These are phyloP conservation scores for Coemansia sp. DNA, from an alignment of 371 early-diverging fungal species.

Conservation along the genomic window DNA sequence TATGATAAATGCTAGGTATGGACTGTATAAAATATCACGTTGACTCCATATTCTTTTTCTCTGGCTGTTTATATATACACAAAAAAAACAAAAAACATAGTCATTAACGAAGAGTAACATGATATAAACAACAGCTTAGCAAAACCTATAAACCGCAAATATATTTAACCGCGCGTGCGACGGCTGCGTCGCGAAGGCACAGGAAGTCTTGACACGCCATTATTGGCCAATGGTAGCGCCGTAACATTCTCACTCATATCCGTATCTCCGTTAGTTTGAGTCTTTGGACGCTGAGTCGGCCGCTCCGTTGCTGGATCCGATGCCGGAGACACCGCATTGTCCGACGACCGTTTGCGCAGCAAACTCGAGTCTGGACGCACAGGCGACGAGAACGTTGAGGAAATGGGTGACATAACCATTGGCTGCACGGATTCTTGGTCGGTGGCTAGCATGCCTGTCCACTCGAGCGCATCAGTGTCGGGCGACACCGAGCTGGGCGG, in stretches of 20 bases:
- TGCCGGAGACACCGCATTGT: constrained; percentile 4
- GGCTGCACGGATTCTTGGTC: neutral
- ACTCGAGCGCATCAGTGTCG: neutral
- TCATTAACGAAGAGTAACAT: no score
- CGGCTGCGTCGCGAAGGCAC: constrained; percentile 13
- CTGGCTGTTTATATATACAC: no score
- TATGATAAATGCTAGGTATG: neutral
- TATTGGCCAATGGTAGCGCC: constrained; percentile 1
- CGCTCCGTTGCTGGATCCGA: constrained; percentile 6
- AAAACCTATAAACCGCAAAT: no score
- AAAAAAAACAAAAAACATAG: no score
- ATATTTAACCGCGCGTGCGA: constrained; percentile 9
- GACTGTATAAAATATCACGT: neutral
- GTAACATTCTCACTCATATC: neutral
- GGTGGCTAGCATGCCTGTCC: constrained; percentile 20
- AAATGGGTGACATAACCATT: neutral
- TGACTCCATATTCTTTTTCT: no score
- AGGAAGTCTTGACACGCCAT: constrained; percentile 7
- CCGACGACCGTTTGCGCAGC: constrained; percentile 32
- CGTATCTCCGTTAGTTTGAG: neutral
- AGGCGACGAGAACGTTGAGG: neutral
- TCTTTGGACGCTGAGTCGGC: constrained; percentile 22
- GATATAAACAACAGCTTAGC: no score
- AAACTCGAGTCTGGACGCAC: neutral
- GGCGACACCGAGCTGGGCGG: no score